A percentile compares a stretch with the other conserved stretches of the same genome.
Evolutionary conservation across 305 asterid genomes (phyloP).

Genomic region (Fraxinus floribunda): DNA sequence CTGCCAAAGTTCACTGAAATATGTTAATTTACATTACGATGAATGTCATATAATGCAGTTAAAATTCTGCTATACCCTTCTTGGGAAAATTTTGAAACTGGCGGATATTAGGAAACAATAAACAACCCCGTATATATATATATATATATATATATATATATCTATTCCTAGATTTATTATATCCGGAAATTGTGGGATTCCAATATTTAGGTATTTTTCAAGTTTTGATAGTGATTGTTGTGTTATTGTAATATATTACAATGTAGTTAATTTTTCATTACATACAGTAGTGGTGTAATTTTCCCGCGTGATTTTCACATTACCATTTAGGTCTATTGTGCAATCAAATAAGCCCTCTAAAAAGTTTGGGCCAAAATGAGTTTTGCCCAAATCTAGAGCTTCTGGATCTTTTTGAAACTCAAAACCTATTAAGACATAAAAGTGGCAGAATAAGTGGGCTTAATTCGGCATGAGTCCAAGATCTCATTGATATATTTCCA

Average conservation of each 20-base stretch:
- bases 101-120: background rate
- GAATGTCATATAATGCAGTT: background rate
- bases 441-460: background rate
- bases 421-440: background rate
- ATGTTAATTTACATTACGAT: background rate
- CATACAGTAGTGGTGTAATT: background rate
- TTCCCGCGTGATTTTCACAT: background rate
- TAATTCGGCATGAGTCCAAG: background rate
- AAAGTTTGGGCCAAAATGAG: background rate
- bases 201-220: too few relatives aligned
- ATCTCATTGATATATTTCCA: background rate
- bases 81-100: background rate
- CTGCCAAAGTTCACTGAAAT: background rate
- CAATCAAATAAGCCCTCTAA: background rate
- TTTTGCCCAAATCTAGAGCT: background rate
- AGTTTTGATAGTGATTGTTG: background rate
- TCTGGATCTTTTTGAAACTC: background rate
- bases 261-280: background rate
- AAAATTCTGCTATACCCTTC: background rate
- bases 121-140: background rate
- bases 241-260: background rate
- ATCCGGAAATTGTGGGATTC: background rate
- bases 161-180: background rate
- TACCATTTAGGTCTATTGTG: background rate
- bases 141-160: too few relatives aligned